Percentiles rank a stretch among this genome's conserved stretches.
Evolutionary conservation across 2,329 filamentous ascomycete species (phyloP).

Genomic region (Monilinia laxa): DNA sequence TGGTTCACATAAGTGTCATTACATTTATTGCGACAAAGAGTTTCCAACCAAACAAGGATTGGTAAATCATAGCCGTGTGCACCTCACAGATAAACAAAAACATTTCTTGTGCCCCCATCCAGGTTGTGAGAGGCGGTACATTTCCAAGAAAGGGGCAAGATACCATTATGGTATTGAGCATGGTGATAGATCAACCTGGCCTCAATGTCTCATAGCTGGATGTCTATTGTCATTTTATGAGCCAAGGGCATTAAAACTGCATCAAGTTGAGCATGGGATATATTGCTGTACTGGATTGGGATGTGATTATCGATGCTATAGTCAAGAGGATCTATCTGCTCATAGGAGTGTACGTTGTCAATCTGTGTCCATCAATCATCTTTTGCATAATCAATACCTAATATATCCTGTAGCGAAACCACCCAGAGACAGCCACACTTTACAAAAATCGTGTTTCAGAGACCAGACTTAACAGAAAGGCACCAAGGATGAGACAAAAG

Average conservation of each 20-base stretch:
- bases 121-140: neutral
- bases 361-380: neutral
- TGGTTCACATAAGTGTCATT: neutral
- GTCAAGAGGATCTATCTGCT: neutral
- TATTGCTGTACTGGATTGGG: neutral
- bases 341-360: neutral
- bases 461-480: neutral
- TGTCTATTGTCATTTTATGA: neutral
- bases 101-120: neutral
- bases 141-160: neutral
- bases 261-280: neutral
- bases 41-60: neutral
- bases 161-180: neutral
- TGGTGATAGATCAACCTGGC: neutral
- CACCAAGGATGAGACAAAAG: too few species aligned
- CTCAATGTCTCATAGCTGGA: neutral
- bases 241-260: neutral
- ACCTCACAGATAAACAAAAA: neutral
- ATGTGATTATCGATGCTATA: neutral
- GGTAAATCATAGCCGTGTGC: neutral
- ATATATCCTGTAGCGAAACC: neutral
- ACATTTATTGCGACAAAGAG: neutral
- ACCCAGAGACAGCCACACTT: neutral
- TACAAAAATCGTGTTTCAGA: neutral
- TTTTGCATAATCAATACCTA: neutral